phyloP scores from a whole-genome alignment of 345 rosid species.

The Acer negundo region DNA sequence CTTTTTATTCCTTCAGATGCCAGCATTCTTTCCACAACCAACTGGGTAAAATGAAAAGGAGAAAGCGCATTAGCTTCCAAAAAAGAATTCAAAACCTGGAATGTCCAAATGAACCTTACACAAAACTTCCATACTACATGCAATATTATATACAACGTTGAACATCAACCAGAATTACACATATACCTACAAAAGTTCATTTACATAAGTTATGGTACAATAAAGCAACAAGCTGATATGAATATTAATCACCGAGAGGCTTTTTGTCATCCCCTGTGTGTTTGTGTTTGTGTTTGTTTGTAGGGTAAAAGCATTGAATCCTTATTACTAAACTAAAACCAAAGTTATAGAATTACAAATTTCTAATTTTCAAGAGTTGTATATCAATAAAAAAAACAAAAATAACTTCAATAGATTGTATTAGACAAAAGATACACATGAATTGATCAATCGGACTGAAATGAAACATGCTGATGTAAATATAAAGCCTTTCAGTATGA shows the following conservation, averaged over 20 bases:
- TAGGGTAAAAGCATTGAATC: not conserved
- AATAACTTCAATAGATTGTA: constrained; percentile 9
- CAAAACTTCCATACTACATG: constrained; percentile 7
- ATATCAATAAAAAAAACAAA: not conserved
- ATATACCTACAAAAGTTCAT: not conserved
- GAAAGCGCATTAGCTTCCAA: constrained; percentile 28
- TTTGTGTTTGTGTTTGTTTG: not conserved
- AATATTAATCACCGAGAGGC: constrained; percentile 6
- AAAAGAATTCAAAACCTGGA: constrained; percentile 15
- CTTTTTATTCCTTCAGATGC: constrained; percentile 90
- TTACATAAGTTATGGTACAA: not conserved
- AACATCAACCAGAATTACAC: not conserved
- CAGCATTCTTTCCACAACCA: constrained; percentile 97
- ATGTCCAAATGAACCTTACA: not conserved
- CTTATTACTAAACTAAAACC: not conserved
- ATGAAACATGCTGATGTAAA: constrained; percentile 9
- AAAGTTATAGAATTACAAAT: not conserved
- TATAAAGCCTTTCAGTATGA: constrained; percentile 19
- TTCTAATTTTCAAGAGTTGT: not conserved
- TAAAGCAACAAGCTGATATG: constrained; percentile 1
- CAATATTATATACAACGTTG: not conserved
- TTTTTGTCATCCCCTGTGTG: not conserved
- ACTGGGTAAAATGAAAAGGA: constrained; percentile 41
- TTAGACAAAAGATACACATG: not conserved
- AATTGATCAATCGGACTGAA: not conserved